These are phyloP conservation scores for Cadophora sp. DNA, from an alignment of 2,329 filamentous ascomycete genomes.

Conservation along the genomic window DNA sequence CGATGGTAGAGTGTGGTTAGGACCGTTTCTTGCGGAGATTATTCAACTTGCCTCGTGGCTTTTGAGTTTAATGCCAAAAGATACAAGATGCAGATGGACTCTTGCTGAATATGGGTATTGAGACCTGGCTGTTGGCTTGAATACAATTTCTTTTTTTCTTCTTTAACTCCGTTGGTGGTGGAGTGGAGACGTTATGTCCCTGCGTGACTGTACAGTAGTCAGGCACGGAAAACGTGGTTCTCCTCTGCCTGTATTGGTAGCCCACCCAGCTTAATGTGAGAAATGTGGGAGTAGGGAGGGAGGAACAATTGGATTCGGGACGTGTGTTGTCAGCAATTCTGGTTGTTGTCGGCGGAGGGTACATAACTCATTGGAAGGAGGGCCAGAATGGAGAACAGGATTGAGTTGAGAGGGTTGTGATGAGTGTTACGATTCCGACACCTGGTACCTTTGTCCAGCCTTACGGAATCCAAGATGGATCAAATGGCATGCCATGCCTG, in stretches of 20 bases:
- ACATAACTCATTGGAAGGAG: neutral
- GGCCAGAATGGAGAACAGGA: neutral
- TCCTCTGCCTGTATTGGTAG: neutral
- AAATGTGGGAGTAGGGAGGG: neutral
- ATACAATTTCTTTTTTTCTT: neutral
- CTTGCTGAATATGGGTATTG: neutral
- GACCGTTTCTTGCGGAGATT: neutral
- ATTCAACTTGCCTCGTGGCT: neutral
- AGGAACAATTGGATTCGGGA: neutral
- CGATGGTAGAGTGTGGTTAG: no score
- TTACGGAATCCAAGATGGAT: neutral
- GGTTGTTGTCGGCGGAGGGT: neutral
- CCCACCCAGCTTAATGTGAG: neutral
- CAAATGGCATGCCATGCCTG: neutral
- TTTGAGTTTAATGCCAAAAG: neutral
- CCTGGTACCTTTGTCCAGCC: neutral
- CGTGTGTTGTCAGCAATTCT: neutral
- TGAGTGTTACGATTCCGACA: neutral
- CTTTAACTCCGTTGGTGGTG: neutral
- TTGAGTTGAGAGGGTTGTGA: no score
- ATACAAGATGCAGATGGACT: neutral
- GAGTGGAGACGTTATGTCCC: neutral
- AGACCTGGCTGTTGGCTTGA: neutral
- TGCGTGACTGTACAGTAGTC: neutral
- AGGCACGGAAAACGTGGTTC: conserved; percentile 2